These are phyloP conservation scores for Stephanocyclus meneghinianus DNA, from an alignment of 352 stramenopile species.

Conservation along the genomic window DNA sequence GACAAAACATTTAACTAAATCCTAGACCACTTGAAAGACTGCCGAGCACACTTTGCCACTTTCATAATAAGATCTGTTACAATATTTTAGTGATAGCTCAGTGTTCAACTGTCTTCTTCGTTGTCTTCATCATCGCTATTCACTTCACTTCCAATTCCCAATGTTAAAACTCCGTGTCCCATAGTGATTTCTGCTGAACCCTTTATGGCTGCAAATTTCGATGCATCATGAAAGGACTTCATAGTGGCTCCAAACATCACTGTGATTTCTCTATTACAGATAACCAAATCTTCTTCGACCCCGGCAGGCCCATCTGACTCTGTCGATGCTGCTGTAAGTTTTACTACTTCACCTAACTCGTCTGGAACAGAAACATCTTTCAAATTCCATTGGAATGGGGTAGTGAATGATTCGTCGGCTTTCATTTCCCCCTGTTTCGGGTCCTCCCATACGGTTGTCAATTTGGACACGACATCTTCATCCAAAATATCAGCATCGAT, in stretches of 20 bases:
- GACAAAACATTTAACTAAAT: constrained; percentile 11
- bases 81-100: background rate
- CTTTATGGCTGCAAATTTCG: constrained; percentile 31
- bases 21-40: background rate
- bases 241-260: constrained; percentile 68
- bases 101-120: constrained; percentile 31
- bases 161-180: constrained; percentile 37
- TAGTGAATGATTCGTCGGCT: constrained; percentile 28
- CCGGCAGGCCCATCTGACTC: constrained; percentile 46
- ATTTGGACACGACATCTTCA: constrained; percentile 61
- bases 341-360: constrained; percentile 18
- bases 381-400: constrained; percentile 60
- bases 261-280: constrained; percentile 70
- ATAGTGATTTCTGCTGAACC: constrained; percentile 43
- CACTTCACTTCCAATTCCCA: constrained; percentile 36
- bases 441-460: constrained; percentile 59
- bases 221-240: constrained; percentile 58
- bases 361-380: constrained; percentile 27
- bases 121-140: constrained; percentile 62
- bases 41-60: too few species aligned
- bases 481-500: constrained; percentile 78
- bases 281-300: constrained; percentile 67
- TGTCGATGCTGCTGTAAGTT: constrained; percentile 15
- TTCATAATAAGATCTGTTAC: too few species aligned
- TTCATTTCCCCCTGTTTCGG: constrained; percentile 23